A percentile compares a stretch with the other conserved stretches of the same genome.
Conservation (phyloP, 768 basidiomycete genomes). For the Hericium rajendrae region DNA sequence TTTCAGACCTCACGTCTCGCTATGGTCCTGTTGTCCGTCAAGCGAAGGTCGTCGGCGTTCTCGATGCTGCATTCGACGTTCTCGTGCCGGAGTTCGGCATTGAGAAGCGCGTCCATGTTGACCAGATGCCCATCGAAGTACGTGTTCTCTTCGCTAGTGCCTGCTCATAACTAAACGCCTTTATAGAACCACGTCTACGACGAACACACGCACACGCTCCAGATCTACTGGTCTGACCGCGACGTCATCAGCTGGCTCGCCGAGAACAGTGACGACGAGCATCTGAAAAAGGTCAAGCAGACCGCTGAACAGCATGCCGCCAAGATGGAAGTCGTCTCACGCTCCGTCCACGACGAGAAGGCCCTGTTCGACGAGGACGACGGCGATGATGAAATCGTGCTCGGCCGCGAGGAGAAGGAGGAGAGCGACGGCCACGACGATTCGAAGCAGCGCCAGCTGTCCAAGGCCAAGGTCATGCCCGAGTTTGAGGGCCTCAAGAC, state of each 20-base stretch:
- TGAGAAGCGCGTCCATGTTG: slow-evolving; percentile 97
- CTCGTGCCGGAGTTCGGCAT: slow-evolving; percentile 95
- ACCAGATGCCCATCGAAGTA: slow-evolving; percentile 98
- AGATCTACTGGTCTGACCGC: slow-evolving; percentile 92
- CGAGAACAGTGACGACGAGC: slow-evolving; percentile 92
- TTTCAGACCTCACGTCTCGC: slow-evolving; percentile 86
- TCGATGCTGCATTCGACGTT: slow-evolving; percentile 98
- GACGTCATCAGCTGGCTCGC: slow-evolving; percentile 95
- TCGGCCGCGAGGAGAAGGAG: slow-evolving; percentile 45
- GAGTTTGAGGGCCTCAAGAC: slow-evolving; percentile 77
- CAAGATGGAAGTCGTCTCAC: slow-evolving; percentile 86
- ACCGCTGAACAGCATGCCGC: slow-evolving; percentile 84
- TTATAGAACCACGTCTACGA: slow-evolving; percentile 88
- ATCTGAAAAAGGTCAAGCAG: slow-evolving; percentile 89
- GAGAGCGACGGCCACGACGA: slow-evolving; percentile 39
- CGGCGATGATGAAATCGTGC: slow-evolving; percentile 68
- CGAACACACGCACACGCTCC: slow-evolving; percentile 84
- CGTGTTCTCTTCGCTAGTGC: slow-evolving; percentile 19
- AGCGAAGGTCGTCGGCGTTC: slow-evolving; percentile 89
- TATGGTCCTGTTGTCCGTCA: slow-evolving; percentile 94
- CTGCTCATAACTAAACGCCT: slow-evolving; percentile 13
- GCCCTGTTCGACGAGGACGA: slow-evolving; percentile 88
- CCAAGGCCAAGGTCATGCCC: slow-evolving; percentile 65
- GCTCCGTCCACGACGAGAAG: slow-evolving; percentile 78
- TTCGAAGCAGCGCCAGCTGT: slow-evolving; percentile 70